Percentiles rank a stretch among this genome's conserved stretches.
Evolutionary conservation across 352 stramenopile genomes (phyloP).

Genomic region (Vaucheria bursata): DNA sequence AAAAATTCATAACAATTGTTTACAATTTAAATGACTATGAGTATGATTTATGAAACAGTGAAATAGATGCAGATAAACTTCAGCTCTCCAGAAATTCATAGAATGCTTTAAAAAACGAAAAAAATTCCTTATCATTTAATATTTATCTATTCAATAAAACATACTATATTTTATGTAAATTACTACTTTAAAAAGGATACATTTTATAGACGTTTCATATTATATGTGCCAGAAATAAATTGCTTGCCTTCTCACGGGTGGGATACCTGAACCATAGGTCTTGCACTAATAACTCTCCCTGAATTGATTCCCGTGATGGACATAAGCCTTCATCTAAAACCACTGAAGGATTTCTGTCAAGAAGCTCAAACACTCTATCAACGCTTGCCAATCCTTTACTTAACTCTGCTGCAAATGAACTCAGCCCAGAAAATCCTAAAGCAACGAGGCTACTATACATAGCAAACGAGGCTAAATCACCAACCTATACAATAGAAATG

Average conservation of each 20-base stretch:
- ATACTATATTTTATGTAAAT: too few species aligned
- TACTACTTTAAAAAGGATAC: too few species aligned
- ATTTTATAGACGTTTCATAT: too few species aligned
- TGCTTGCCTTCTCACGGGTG: conserved; percentile 41
- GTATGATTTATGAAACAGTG: too few species aligned
- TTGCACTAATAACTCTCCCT: conserved; percentile 44
- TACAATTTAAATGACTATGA: too few species aligned
- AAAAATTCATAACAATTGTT: too few species aligned
- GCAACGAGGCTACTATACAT: conserved; percentile 79
- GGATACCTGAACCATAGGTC: conserved; percentile 53
- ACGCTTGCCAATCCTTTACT: conserved; percentile 25
- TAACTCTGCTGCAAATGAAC: conserved; percentile 25
- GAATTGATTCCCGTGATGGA: conserved; percentile 9
- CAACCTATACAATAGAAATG: conserved; percentile 52
- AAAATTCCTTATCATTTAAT: too few species aligned
- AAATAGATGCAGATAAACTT: too few species aligned
- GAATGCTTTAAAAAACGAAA: too few species aligned
- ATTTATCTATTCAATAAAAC: too few species aligned
- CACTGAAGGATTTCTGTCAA: conserved; percentile 19
- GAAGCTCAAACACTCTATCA: conserved; percentile 22
- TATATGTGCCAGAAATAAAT: too few species aligned
- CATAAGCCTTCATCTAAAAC: conserved; percentile 13
- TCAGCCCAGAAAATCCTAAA: conserved; percentile 71
- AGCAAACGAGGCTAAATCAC: conserved; percentile 74
- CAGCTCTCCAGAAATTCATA: too few species aligned